These are phyloP conservation scores for Mucor piriformis DNA, from an alignment of 371 early-diverging fungal genomes.

Conservation along the genomic window DNA sequence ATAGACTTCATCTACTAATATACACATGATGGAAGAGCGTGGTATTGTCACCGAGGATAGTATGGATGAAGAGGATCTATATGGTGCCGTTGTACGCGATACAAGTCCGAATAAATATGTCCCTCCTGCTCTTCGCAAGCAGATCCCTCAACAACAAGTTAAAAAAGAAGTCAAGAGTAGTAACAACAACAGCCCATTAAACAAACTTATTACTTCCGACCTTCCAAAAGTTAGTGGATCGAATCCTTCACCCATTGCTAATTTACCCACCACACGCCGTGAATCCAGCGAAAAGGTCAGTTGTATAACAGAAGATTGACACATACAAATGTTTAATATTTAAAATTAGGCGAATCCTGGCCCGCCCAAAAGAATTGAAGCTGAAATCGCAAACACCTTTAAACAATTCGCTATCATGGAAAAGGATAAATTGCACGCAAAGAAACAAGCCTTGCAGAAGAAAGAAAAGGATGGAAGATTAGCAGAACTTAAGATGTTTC, in stretches of 20 bases:
- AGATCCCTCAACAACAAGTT: conserved; percentile 17
- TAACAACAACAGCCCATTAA: conserved; percentile 18
- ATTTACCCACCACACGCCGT: conserved; percentile 30
- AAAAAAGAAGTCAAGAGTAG: conserved; percentile 17
- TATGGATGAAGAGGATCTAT: conserved; percentile 90
- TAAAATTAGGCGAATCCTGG: not conserved
- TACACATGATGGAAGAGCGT: conserved; percentile 95
- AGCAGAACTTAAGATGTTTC: conserved; percentile 81
- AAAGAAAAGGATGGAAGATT: conserved; percentile 78
- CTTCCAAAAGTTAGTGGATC: conserved; percentile 32
- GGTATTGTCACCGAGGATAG: conserved; percentile 68
- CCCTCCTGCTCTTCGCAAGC: conserved; percentile 81
- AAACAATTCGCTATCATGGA: conserved; percentile 73
- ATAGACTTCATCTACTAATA: conserved; percentile 71
- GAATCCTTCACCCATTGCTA: conserved; percentile 37
- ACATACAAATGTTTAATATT: not conserved
- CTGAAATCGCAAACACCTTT: conserved; percentile 67
- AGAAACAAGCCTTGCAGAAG: conserved; percentile 71
- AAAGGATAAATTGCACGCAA: conserved; percentile 80
- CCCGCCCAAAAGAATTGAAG: conserved; percentile 39
- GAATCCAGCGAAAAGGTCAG: conserved; percentile 29
- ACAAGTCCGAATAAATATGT: conserved; percentile 71
- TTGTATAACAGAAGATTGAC: not conserved
- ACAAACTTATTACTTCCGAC: conserved; percentile 38
- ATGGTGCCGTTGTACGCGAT: conserved; percentile 79